Evolutionary conservation across 495 filamentous ascomycete genomes (phyloP).

Genomic region (Glonium stellatum): DNA sequence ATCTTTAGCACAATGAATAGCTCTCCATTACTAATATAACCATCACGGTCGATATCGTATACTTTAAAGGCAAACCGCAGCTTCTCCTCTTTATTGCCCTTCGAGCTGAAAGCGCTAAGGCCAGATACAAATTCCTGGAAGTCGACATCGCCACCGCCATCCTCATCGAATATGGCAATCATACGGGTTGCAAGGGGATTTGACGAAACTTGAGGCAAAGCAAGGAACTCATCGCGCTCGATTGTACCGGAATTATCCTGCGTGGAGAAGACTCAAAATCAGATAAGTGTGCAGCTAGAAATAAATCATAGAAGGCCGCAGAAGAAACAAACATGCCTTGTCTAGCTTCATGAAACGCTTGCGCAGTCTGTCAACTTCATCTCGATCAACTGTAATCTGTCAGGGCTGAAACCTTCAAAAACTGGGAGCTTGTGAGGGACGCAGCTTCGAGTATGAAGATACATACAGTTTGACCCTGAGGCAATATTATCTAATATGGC

Average conservation of each 20-base stretch:
- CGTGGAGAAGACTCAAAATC: not conserved
- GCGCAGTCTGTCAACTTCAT: constrained; percentile 89
- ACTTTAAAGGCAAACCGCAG: constrained; percentile 97
- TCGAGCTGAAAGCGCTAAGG: constrained; percentile 88
- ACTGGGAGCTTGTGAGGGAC: constrained; percentile 17
- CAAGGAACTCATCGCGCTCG: constrained; percentile 97
- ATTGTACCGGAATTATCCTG: constrained; percentile 97
- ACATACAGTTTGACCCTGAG: constrained; percentile 88
- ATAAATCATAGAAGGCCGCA: not conserved
- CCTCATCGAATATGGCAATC: constrained; percentile 99
- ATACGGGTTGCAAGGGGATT: constrained; percentile 95
- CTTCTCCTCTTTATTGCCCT: constrained; percentile 99
- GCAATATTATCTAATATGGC: constrained; percentile 92
- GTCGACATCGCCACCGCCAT: constrained; percentile 95
- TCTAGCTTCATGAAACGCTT: constrained; percentile 99
- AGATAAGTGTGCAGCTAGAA: not conserved
- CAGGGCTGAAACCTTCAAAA: constrained; percentile 15
- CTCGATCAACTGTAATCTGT: constrained; percentile 70
- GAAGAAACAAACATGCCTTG: constrained; percentile 54
- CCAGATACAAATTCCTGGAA: constrained; percentile 99
- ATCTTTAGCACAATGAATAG: constrained; percentile 99
- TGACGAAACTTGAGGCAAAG: constrained; percentile 91
- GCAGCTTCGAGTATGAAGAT: not conserved
- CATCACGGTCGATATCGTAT: constrained; percentile 98
- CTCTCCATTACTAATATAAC: constrained; percentile 98